Conservation (phyloP, 2,329 filamentous ascomycete species). For the Fusarium sp. region DNA sequence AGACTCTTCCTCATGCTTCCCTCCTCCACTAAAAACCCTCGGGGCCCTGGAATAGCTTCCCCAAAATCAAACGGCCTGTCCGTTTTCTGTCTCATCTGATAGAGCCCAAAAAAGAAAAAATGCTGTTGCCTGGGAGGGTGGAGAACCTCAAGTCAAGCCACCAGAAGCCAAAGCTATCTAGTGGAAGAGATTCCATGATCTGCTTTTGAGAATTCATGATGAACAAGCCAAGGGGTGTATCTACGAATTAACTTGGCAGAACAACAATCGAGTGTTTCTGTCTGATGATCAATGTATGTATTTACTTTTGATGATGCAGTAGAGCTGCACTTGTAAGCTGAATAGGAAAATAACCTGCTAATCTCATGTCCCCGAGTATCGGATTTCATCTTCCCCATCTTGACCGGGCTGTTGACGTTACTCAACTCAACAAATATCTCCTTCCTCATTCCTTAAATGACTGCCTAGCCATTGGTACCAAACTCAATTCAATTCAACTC, state of each 20-base stretch:
- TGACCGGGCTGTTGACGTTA: background rate
- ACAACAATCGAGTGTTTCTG: background rate
- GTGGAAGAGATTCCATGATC: conserved; percentile 33
- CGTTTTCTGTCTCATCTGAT: conserved; percentile 5
- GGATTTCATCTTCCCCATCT: background rate
- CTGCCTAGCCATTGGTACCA: conserved; percentile 6
- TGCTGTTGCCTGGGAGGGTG: conserved; percentile 40
- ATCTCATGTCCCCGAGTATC: background rate
- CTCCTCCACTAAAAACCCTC: background rate
- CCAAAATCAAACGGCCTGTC: background rate
- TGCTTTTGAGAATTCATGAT: conserved; percentile 37
- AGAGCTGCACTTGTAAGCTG: background rate
- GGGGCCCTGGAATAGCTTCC: background rate
- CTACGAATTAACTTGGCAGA: conserved; percentile 2
- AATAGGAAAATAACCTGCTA: background rate
- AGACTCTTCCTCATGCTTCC: background rate
- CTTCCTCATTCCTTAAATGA: background rate
- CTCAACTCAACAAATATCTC: conserved; percentile 26
- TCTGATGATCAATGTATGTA: background rate
- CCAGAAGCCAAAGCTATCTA: conserved; percentile 17
- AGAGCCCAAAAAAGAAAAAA: conserved; percentile 8
- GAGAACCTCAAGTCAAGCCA: conserved; percentile 20
- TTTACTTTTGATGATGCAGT: background rate
- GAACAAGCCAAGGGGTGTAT: conserved; percentile 4
- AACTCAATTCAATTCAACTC: conserved; percentile 19